Base-by-base conservation (phyloP, 805 yeast species). In the Cyberlindnera mycetangii region DNA sequence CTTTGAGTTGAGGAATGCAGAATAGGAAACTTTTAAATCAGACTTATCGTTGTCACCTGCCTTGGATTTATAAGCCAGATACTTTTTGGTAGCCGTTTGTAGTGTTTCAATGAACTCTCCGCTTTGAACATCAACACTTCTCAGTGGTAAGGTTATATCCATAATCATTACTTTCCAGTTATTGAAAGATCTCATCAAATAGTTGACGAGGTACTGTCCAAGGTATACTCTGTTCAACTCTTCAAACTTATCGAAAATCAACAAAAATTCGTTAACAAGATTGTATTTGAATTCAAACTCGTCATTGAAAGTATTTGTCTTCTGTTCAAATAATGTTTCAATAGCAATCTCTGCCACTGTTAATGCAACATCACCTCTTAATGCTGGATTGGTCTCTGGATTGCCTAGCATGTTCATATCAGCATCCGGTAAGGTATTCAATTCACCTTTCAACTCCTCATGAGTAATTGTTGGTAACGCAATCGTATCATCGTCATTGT, bases 401-500 rank as follows among this genome's bases (percentile, higher is more conserved):
- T 81, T 81, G 20, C 97, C 97, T 53, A 90, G 71, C 74, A 88
- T 81, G 56, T 81, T 83, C 70, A 88, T 74, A 59, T 89, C 93
- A 25, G 89, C 86, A 51, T 89, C 97, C 0, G 97, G 97, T 50
- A 90, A 72, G 41, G 77, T 75, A 45, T 82, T 79, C 58, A 90
- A 71, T 55, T 80, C 78, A 45, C 77, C 79, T 51, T 79, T 79
- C 62, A 81, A 55, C 11, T 72, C 74, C 40, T 81, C 88, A 19
- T 74, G 74, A 9, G 73, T 68, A 12, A 65, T 55, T 7, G 69
- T 72, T 22, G 79, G 81, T 20, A 74, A 67, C 33, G 61, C 67
- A 41, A 77, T 73, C 44, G 63, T 53, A 1, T 67, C 70, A 22
- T 42, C 40, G 11, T 46, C 68, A 19, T 9, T 64, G 17, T 57